Conservation (phyloP, 345 rosid genomes). For the Capsella bursapastoris region DNA sequence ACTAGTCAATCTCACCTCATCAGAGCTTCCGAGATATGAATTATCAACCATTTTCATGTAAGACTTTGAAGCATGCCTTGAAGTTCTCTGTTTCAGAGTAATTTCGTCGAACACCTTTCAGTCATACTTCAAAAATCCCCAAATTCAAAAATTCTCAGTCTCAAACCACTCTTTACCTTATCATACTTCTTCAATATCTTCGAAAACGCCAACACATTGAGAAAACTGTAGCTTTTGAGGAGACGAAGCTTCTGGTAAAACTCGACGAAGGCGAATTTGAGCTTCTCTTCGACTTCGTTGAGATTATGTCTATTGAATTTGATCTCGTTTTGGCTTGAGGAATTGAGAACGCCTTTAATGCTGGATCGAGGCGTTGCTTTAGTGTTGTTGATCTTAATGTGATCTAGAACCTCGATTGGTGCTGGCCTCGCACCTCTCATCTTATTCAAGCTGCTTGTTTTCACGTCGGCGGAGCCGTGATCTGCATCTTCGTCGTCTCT, state of each 20-base stretch:
- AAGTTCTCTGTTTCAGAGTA: constrained; percentile 40
- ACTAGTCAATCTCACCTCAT: constrained; percentile 25
- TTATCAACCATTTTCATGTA: constrained; percentile 54
- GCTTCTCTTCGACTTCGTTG: constrained; percentile 56
- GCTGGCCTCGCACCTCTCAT: constrained; percentile 47
- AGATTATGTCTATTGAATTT: constrained; percentile 60
- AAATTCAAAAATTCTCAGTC: not conserved
- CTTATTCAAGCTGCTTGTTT: constrained; percentile 18
- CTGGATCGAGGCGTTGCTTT: constrained; percentile 66
- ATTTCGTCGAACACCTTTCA: not conserved
- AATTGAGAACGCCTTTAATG: constrained; percentile 52
- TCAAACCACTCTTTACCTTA: constrained; percentile 44
- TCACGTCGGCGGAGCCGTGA: not conserved
- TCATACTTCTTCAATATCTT: constrained; percentile 80
- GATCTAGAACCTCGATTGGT: constrained; percentile 54
- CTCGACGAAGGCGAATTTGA: constrained; percentile 58
- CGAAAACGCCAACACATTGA: constrained; percentile 60
- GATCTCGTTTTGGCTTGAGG: constrained; percentile 47
- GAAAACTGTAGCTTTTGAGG: constrained; percentile 68
- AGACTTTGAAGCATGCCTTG: constrained; percentile 44
- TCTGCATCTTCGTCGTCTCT: constrained; percentile 31
- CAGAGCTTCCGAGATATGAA: constrained; percentile 50
- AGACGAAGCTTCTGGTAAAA: constrained; percentile 77
- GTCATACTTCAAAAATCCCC: not conserved
- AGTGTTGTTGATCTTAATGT: constrained; percentile 53